phyloP scores from a whole-genome alignment of 2,329 filamentous ascomycete genomes.

The Blumeriella jaapii region DNA sequence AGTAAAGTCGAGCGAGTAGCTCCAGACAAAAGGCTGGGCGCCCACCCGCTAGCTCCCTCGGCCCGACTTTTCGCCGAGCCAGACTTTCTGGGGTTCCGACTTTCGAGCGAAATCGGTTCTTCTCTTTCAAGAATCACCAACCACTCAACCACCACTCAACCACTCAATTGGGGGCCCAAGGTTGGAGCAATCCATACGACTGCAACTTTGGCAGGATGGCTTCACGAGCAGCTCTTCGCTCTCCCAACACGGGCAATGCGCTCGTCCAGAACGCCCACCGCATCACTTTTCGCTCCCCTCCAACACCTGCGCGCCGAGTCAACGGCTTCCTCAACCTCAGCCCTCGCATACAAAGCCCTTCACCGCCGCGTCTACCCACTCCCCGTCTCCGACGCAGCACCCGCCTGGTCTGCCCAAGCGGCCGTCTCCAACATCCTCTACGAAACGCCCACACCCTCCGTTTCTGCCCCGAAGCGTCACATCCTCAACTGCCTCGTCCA shows the following conservation, averaged over 20 bases:
- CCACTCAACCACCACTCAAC: too few species aligned
- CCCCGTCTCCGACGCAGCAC: conserved; percentile 63
- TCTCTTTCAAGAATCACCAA: too few species aligned
- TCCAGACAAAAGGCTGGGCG: background rate
- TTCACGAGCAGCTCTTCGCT: conserved; percentile 24
- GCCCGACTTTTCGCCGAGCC: too few species aligned
- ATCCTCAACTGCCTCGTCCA: conserved; percentile 97
- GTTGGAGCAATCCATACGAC: too few species aligned
- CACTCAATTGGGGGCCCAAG: too few species aligned
- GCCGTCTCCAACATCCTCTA: conserved; percentile 98
- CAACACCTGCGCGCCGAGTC: conserved; percentile 28
- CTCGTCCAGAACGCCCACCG: conserved; percentile 10
- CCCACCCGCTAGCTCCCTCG: too few species aligned
- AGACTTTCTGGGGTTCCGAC: too few species aligned
- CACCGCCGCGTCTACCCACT: conserved; percentile 81
- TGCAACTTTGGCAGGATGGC: too few species aligned
- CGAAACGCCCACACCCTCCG: conserved; percentile 81
- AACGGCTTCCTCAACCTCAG: conserved; percentile 69
- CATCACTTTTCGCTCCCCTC: conserved; percentile 12
- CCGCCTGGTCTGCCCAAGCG: conserved; percentile 80
- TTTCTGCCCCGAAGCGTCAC: conserved; percentile 80
- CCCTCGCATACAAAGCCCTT: conserved; percentile 92
- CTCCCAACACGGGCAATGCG: conserved; percentile 19
- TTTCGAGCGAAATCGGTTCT: too few species aligned
- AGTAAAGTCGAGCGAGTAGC: background rate